phyloP scores from a whole-genome alignment of 2,329 filamentous ascomycete genomes.

The Colletotrichum musae region DNA sequence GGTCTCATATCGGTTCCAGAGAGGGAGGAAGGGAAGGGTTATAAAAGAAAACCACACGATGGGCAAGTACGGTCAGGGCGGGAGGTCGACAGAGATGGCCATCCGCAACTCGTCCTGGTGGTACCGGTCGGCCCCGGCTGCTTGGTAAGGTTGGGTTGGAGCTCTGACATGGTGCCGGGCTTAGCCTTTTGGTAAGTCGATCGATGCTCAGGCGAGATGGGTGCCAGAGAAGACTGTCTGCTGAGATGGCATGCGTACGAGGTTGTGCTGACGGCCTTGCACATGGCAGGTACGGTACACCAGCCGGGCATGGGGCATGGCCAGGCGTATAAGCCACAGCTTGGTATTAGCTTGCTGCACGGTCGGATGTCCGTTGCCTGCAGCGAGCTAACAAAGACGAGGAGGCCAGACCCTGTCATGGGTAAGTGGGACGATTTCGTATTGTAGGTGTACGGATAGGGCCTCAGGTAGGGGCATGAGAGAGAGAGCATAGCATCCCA shows the following conservation, averaged over 20 bases:
- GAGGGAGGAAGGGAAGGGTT: conserved; percentile 16
- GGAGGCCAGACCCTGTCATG: conserved; percentile 25
- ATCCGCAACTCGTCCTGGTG: neutral
- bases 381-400: conserved; percentile 10
- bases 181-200: conserved; percentile 18
- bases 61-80: conserved; percentile 19
- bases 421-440: conserved; percentile 19
- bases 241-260: conserved; percentile 29
- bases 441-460: neutral
- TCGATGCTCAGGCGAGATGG: conserved; percentile 28
- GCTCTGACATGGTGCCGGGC: conserved; percentile 33
- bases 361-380: conserved; percentile 37
- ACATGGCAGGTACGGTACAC: conserved; percentile 30
- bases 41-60: conserved; percentile 26
- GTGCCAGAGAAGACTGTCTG: conserved; percentile 8
- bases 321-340: conserved; percentile 31
- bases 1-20: neutral
- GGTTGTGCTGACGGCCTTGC: conserved; percentile 34
- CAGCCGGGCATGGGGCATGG: conserved; percentile 13
- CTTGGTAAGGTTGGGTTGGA: conserved; percentile 35
- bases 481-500: conserved; percentile 4
- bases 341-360: conserved; percentile 25
- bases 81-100: neutral
- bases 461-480: no score
- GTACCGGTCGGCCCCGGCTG: conserved; percentile 19